Base-by-base conservation (phyloP, 1,284 basidiomycete genomes). In the Cutaneotrichosporon dermatis region DNA sequence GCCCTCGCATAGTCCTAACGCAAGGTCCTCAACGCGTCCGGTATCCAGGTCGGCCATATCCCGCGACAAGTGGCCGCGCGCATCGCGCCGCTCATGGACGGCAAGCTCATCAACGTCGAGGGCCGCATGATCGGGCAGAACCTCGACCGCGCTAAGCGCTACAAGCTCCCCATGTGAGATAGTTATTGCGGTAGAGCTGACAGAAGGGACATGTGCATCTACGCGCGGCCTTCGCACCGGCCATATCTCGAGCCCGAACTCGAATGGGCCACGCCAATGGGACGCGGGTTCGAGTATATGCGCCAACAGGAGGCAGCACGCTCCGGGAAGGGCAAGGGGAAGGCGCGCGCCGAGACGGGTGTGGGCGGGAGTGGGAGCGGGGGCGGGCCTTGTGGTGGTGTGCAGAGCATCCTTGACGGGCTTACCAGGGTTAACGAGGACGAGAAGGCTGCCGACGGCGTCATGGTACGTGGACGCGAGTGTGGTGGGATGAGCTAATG, bases 391-490 rank as follows among this genome's bases (percentile, higher is more conserved):
- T 40, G 39, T 7, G 50, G 25, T 39, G 16, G 46, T 4, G 82
- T 92, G 34, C 81, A 76, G 46, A 78, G 84, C 57, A 85, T 89
- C 76, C 74, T 92, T 15, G 82, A 80, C 52, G 83, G 77, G 13
- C 79, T 92, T 8, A 88, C 88, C 72, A 88, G 86, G 71, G 86
- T 91, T 2, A 83, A 88, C 65, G 86, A 89, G 63, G 88, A 90
- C 69, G 67, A 69, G 16, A 71, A 71, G 46, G 70, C 74, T 7
- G 81, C 80, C 0, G 85, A 87, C 45, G 87, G 89, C 69, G 80
- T 92, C 34, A 76, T 91, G 75, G 75, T 75, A 53, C 57, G 72
- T 60, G 25, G 6, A 6, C n/a, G 6, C 25, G 25, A 25, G 6
- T 12, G 1, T 25, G 11, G 13, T 3, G 13, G n/a, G 6, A 37